Evolutionary conservation across 139 green algal genomes (phyloP).

Genomic region (Tetraselmis striata): DNA sequence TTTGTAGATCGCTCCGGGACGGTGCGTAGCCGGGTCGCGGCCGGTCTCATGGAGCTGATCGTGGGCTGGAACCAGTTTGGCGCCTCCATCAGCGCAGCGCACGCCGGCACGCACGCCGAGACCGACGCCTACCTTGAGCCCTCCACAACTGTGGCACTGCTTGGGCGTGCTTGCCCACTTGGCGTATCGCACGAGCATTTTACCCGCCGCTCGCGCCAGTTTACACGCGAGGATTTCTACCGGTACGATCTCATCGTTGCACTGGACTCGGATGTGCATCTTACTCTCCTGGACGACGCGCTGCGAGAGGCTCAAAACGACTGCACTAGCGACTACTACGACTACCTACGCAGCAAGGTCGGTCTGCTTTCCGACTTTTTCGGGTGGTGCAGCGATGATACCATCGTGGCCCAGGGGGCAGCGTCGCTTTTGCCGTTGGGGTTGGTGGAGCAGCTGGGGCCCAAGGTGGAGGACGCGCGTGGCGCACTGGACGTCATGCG

Average conservation of each 20-base stretch:
- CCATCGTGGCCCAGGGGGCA: not conserved
- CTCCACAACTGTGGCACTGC: not conserved
- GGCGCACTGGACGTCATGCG: not conserved
- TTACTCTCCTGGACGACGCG: not conserved
- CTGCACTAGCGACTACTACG: not conserved
- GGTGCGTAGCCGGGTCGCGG: not conserved
- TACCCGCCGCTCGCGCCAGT: not conserved
- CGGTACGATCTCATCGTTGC: not conserved
- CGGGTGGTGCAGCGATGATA: not conserved
- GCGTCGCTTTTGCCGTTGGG: not conserved
- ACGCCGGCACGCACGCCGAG: not conserved
- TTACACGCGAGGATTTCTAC: not conserved
- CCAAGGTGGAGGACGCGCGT: not conserved
- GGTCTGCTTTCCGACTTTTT: not conserved
- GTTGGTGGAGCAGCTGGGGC: not conserved
- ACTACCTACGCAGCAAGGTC: not conserved
- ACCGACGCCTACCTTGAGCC: not conserved
- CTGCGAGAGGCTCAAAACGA: not conserved
- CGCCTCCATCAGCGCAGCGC: not conserved
- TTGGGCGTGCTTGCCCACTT: not conserved
- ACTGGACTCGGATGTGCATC: not conserved
- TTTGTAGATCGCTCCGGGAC: not conserved
- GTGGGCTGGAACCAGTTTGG: not conserved
- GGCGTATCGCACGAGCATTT: not conserved
- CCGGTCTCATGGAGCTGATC: not conserved